Base-by-base conservation (phyloP, 1,284 basidiomycete species). In the Lentinula novae-zelandiae region DNA sequence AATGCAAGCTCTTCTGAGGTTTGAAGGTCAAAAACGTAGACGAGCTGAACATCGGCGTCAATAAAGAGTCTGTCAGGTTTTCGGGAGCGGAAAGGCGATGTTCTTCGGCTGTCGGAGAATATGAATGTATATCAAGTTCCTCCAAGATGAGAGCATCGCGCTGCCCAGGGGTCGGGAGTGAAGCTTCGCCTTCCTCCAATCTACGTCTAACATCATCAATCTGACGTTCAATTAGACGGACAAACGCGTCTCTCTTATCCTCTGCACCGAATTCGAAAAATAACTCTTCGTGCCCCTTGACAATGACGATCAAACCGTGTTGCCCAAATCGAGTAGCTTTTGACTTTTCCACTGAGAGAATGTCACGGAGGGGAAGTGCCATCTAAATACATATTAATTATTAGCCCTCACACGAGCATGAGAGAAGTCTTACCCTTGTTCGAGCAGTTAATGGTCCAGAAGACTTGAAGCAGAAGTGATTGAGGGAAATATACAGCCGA, bases 21-120 rank as follows among this genome's bases (percentile, higher is more conserved):
- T 94, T 95, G 80, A 98, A 98, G 8, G 95, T 96, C 65, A 97
- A 76, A 76, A 96, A 96, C 0, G 95, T 95, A 6, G 92, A 94
- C 38, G 92, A 95, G 4, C 89, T 92, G 73, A 98, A 97, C 92
- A 97, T 94, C 38, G 93, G 85, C n/a, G 92, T 87, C 1, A 92
- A 90, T 33, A 90, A 69, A 3, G 87, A 87, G 57, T 90, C 87
- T 1, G 84, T 76, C 76, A 86, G 77, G 50, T 71, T 53, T 13
- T 52, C 55, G 9, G 51, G 17, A 15, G 6, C 36, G 22, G 42
- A 40, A 27, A 31, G 51, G 12, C 12, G 50, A 1, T 33, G 39
- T 36, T 39, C 74, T 40, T 39, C 48, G 13, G 13, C 10, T 1
- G 13, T 34, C 13, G 49, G 31, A 46, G 36, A 38, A 39, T 44